A percentile compares a stretch with the other conserved stretches of the same genome.
Evolutionary conservation across 805 yeast genomes (phyloP).

Genomic region (Pichia sporocuriosa): DNA sequence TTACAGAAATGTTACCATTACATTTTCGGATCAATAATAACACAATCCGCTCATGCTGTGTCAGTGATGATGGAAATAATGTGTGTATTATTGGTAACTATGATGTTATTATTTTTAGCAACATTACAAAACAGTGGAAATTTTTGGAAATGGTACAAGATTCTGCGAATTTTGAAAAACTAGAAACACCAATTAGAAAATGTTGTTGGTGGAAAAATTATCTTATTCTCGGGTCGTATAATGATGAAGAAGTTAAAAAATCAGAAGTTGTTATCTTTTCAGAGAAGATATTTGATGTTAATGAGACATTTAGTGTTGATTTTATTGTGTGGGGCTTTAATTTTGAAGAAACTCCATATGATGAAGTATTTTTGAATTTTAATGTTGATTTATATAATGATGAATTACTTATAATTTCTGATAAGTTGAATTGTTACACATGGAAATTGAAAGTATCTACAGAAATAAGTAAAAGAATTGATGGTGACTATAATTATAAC

Average conservation of each 20-base stretch:
- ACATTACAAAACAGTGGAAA: constrained; percentile 41
- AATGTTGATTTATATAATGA: constrained; percentile 25
- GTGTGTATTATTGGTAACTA: constrained; percentile 43
- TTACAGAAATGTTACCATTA: constrained; percentile 39
- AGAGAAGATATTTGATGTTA: constrained; percentile 18
- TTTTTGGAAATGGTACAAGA: constrained; percentile 31
- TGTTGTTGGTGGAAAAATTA: constrained; percentile 33
- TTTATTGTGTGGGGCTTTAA: constrained; percentile 31
- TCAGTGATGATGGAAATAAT: constrained; percentile 41
- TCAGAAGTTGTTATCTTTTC: constrained; percentile 29
- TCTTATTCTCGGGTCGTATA: constrained; percentile 22
- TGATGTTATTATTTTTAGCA: constrained; percentile 39
- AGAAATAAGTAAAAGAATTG: neutral
- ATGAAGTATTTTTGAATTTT: constrained; percentile 25
- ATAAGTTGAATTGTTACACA: constrained; percentile 29
- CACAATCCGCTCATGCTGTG: constrained; percentile 36
- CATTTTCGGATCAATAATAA: constrained; percentile 38
- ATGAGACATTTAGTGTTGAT: constrained; percentile 23
- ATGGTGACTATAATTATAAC: constrained; percentile 3
- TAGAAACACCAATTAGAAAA: constrained; percentile 27
- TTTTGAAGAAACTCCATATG: constrained; percentile 22
- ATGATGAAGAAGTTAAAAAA: constrained; percentile 18
- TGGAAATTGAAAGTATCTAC: constrained; percentile 23
- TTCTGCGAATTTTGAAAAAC: constrained; percentile 19
- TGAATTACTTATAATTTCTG: constrained; percentile 28